Conservation (phyloP, 1,139 yeast species). For the Komagataea norvegica region DNA sequence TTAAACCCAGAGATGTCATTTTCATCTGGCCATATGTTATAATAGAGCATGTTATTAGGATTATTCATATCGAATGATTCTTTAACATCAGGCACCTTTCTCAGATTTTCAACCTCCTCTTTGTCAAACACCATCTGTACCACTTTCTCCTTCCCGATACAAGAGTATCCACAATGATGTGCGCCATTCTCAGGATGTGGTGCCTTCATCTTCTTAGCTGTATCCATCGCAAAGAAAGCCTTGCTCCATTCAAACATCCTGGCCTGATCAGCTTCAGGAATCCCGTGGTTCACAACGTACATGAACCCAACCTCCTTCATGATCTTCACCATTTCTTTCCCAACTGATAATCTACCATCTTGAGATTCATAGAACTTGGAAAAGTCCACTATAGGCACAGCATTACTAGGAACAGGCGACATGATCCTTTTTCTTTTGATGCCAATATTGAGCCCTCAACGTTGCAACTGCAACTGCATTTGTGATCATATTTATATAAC, state of each 20-base stretch:
- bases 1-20: slow-evolving; percentile 27
- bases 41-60: slow-evolving; percentile 13
- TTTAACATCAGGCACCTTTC: slow-evolving; percentile 26
- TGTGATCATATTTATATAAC: no score
- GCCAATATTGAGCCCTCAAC: no score
- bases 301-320: slow-evolving; percentile 28
- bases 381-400: slow-evolving; percentile 26
- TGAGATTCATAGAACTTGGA: slow-evolving; percentile 23
- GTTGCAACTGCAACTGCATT: no score
- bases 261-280: slow-evolving; percentile 19
- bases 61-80: slow-evolving; percentile 28
- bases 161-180: slow-evolving; percentile 23
- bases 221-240: slow-evolving; percentile 20
- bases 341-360: slow-evolving; percentile 16
- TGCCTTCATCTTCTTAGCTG: slow-evolving; percentile 23
- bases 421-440: no score
- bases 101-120: slow-evolving; percentile 18
- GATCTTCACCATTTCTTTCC: slow-evolving; percentile 23
- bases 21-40: slow-evolving; percentile 29
- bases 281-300: slow-evolving; percentile 28
- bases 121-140: slow-evolving; percentile 31
- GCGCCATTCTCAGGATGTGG: slow-evolving; percentile 26
- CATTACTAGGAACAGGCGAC: slow-evolving; percentile 3
- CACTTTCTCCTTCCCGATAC: slow-evolving; percentile 28
- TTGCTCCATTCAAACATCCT: slow-evolving; percentile 26